phyloP scores from a whole-genome alignment of 73 alveolate species.

The Paramecium bursaria region DNA sequence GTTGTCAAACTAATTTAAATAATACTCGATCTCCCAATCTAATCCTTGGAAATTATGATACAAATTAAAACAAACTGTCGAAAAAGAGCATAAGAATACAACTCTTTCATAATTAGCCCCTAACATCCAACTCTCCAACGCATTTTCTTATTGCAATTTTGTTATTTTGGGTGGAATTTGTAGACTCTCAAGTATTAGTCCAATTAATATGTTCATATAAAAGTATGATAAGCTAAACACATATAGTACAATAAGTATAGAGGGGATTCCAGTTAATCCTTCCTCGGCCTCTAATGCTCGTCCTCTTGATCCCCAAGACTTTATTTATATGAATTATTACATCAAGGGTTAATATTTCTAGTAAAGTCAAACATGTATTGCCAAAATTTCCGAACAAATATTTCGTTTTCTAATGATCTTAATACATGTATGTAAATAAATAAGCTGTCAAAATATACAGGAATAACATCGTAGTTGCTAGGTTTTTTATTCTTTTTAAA shows the following conservation, averaged over 20 bases:
- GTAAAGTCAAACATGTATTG: constrained; percentile 5
- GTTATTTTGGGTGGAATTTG: no score
- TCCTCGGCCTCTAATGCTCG: constrained; percentile 13
- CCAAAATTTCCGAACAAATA: constrained; percentile 18
- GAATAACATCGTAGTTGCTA: constrained; percentile 34
- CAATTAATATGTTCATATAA: constrained; percentile 47
- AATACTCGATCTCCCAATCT: no score
- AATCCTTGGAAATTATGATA: no score
- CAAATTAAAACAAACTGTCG: no score
- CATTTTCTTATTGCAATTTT: no score
- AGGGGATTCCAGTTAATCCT: constrained; percentile 52
- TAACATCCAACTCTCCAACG: no score
- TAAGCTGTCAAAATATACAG: constrained; percentile 9
- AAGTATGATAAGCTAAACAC: constrained; percentile 26
- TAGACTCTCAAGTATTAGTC: constrained; percentile 1
- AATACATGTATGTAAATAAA: constrained; percentile 41
- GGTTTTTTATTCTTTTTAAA: constrained; percentile 26
- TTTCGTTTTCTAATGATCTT: not conserved
- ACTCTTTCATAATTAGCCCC: no score
- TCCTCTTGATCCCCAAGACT: constrained; percentile 62
- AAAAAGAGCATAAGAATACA: no score
- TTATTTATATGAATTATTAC: not conserved
- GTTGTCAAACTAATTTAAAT: no score
- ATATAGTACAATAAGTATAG: constrained; percentile 8
- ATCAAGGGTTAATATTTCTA: constrained; percentile 42